Conservation (phyloP, 768 basidiomycete genomes). For the Sporobolomyces roseus region DNA sequence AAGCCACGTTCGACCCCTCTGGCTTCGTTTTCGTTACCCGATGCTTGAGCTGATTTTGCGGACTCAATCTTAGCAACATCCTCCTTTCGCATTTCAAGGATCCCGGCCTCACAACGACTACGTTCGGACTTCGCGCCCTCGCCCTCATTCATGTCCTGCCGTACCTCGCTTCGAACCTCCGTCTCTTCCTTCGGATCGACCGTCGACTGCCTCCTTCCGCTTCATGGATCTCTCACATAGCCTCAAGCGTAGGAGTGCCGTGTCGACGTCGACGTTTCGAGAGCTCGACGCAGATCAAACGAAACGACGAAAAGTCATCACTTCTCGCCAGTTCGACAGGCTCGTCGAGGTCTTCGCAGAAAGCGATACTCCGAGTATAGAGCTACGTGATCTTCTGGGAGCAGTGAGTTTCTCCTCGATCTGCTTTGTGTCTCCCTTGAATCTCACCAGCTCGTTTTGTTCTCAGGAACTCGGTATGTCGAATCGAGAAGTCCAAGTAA, state of each 20-base stretch:
- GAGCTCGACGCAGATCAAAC: neutral
- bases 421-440: neutral
- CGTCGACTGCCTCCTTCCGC: no score
- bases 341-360: neutral
- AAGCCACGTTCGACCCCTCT: neutral
- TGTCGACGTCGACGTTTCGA: neutral
- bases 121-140: no score
- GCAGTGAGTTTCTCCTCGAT: neutral
- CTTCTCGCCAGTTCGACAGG: neutral
- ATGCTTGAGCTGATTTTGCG: neutral
- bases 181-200: no score
- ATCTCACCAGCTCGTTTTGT: neutral
- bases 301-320: conserved; percentile 1
- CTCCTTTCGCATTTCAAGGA: neutral
- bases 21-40: neutral
- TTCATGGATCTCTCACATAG: no score
- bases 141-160: no score
- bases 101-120: no score
- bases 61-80: neutral
- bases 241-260: neutral
- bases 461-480: neutral
- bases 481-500: neutral
- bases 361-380: neutral
- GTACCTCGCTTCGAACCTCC: no score
- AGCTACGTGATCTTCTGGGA: neutral